Evolutionary conservation across 805 yeast species (phyloP), one percentile per base, ranked within the genome.

Genomic region (Metschnikowia hibisci): DNA sequence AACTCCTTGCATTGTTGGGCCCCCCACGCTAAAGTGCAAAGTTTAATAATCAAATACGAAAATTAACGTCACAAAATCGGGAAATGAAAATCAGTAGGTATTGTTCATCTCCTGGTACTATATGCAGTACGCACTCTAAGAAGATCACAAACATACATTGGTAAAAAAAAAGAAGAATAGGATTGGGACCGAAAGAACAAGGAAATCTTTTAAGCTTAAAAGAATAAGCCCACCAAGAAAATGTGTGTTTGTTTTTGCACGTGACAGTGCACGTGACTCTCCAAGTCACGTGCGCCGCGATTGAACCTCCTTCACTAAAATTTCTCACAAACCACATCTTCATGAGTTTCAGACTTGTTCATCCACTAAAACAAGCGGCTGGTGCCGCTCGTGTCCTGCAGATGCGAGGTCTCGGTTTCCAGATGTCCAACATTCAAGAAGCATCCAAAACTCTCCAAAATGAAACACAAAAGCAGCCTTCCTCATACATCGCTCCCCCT

Each of bases 401-500:
- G 25, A 8, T 6, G 8, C 16, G 39, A 4, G n/a, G 25, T 5
- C 39, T 35, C 11, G 39, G 30, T 5, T 35, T 35, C 32, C 26
- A 35, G 16, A 16, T 35, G 13, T 27, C 39, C 13, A 13, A 25
- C 26, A 15, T 15, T 32, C 32, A 28, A 35, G 39, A 35, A 12
- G 32, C 12, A 16, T 31, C 32, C 32, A 35, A 35, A 16, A 16
- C 18, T 3, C 32, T 28, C 26, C 25, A 35, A 12, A 27, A 35
- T n/a, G 25, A n/a, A 4, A 16, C 39, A 22, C 16, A 26, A 3
- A 86, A 86, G 2, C 87, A 87, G 8, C 70, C 68, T 9, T 73
- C 84, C 13, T 69, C 78, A 46, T 88, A 89, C 64, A 72, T 69
- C 41, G 71, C 91, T 2, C 96, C 96, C 9, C 66, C 61, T 34